Percentiles rank a stretch among this genome's conserved stretches.
These are phyloP conservation scores for Pseudocercospora vitis DNA, from an alignment of 2,329 filamentous ascomycete genomes.

Conservation along the genomic window DNA sequence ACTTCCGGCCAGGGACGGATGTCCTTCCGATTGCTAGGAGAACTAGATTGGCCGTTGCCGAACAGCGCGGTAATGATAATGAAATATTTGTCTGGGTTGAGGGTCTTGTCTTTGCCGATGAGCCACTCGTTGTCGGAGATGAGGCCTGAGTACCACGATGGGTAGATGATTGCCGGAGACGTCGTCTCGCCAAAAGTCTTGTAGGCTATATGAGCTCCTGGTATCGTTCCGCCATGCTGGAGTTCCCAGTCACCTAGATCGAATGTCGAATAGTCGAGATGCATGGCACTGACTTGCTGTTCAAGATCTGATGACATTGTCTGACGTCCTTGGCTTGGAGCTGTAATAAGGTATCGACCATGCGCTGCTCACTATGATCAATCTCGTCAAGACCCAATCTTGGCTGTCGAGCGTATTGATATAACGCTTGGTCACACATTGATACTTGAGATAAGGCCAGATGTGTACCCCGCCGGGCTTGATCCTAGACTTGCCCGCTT, in stretches of 20 bases:
- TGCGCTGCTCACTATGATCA: no score
- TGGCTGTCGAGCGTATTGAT: no score
- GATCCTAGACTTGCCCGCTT: no score
- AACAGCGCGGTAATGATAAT: conserved; percentile 69
- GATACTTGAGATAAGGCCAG: neutral
- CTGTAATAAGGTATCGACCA: no score
- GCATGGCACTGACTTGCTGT: conserved; percentile 17
- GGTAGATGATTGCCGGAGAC: conserved; percentile 70
- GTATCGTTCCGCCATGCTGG: conserved; percentile 62
- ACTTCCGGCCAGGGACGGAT: conserved; percentile 62
- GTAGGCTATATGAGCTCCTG: conserved; percentile 69
- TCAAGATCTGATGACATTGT: conserved; percentile 1
- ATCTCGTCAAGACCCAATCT: no score
- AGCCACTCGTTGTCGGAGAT: conserved; percentile 76
- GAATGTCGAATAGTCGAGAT: conserved; percentile 48
- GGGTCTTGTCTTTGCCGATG: conserved; percentile 62
- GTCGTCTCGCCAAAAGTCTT: conserved; percentile 68
- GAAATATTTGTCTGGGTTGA: conserved; percentile 65
- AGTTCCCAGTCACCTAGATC: conserved; percentile 51
- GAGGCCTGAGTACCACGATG: conserved; percentile 70
- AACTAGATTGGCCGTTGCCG: conserved; percentile 67
- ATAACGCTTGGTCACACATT: neutral
- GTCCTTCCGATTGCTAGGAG: conserved; percentile 58
- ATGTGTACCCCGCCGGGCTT: neutral
- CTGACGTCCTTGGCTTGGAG: neutral